Conservation (phyloP, 257 asterid genomes). For the Datura wrightii region DNA sequence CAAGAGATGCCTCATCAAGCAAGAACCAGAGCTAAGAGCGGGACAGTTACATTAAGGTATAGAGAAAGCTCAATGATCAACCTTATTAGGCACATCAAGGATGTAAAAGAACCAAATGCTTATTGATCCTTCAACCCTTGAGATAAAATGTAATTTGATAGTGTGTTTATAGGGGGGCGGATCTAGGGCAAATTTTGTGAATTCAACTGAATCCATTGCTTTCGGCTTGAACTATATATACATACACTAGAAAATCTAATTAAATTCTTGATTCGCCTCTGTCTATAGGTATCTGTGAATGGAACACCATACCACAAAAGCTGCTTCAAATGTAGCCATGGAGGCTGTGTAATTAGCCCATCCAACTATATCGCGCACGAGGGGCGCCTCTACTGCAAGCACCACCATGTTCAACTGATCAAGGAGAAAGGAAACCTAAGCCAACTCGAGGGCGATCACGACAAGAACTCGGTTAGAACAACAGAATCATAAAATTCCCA, state of each 20-base stretch:
- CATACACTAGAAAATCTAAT: not conserved
- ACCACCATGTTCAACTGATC: slow-evolving; percentile 93
- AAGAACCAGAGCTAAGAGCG: too few relatives aligned
- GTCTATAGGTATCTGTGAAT: slow-evolving; percentile 75
- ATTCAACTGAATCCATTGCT: not conserved
- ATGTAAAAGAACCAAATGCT: not conserved
- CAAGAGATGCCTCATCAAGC: too few relatives aligned
- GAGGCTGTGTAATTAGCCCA: slow-evolving; percentile 92
- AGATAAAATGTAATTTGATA: not conserved
- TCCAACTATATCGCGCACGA: slow-evolving; percentile 92
- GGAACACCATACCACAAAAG: slow-evolving; percentile 90
- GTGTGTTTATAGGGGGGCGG: not conserved
- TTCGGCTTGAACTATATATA: not conserved
- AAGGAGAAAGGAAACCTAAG: slow-evolving; percentile 98
- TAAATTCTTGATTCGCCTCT: not conserved
- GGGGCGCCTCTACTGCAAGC: slow-evolving; percentile 93
- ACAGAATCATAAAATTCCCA: slow-evolving; percentile 23
- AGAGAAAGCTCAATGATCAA: too few relatives aligned
- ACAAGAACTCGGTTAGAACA: slow-evolving; percentile 44
- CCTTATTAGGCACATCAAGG: too few relatives aligned
- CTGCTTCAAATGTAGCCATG: slow-evolving; percentile 88
- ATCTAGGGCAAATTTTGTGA: not conserved
- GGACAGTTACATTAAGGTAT: too few relatives aligned
- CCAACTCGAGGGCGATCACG: slow-evolving; percentile 84
- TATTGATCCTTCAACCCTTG: not conserved